These are phyloP conservation scores for Omphalotus guepiniiformis DNA, from an alignment of 768 basidiomycete genomes.

Conservation along the genomic window DNA sequence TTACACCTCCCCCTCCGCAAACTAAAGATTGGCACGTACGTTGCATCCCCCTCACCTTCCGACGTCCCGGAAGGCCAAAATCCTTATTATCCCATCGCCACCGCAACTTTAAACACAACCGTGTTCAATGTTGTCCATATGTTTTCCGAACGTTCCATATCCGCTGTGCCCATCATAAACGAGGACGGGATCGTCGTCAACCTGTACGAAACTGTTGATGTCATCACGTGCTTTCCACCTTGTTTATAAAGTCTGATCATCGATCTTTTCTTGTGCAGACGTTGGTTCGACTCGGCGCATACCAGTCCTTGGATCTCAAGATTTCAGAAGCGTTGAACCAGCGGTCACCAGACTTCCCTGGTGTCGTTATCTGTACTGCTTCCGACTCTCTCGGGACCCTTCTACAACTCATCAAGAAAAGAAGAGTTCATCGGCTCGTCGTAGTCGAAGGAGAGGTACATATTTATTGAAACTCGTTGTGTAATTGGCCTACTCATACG, in stretches of 20 bases:
- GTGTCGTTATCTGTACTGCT: constrained; percentile 93
- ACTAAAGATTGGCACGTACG: constrained; percentile 93
- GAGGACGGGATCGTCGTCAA: constrained; percentile 91
- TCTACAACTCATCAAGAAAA: constrained; percentile 87
- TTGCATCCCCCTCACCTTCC: constrained; percentile 45
- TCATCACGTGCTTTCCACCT: constrained; percentile 52
- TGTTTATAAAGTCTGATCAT: neutral
- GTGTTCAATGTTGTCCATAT: constrained; percentile 99
- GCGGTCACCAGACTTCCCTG: constrained; percentile 92
- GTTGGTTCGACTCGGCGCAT: constrained; percentile 89
- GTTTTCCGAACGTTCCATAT: constrained; percentile 94
- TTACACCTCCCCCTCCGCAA: constrained; percentile 77
- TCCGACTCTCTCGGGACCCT: constrained; percentile 89
- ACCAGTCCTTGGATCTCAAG: constrained; percentile 93
- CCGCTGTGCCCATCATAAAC: constrained; percentile 95
- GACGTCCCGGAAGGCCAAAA: constrained; percentile 52
- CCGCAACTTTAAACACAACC: constrained; percentile 84
- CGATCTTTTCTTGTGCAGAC: constrained; percentile 50
- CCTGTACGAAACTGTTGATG: constrained; percentile 97
- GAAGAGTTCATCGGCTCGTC: constrained; percentile 90
- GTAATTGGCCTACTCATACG: neutral
- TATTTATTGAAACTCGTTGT: constrained; percentile 9
- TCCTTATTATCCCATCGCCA: constrained; percentile 87
- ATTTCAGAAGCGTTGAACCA: constrained; percentile 90
- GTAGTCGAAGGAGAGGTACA: constrained; percentile 89